Conservation (phyloP, 2,329 filamentous ascomycete species). For the Lachnellula hyalina region DNA sequence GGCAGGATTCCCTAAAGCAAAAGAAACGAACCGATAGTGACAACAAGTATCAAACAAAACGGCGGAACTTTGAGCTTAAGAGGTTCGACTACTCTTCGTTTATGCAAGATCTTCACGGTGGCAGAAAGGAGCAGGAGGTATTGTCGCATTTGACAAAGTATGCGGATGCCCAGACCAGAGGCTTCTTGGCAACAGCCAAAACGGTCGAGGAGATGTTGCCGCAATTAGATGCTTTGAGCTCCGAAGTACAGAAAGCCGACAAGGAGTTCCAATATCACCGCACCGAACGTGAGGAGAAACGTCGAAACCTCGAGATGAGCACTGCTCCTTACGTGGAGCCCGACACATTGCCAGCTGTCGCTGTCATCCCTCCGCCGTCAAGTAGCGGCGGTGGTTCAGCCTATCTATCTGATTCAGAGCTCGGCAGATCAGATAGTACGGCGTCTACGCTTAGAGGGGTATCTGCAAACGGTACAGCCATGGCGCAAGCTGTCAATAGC, state of each 20-base stretch:
- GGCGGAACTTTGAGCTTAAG: slow-evolving; percentile 92
- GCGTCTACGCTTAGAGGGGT: slow-evolving; percentile 59
- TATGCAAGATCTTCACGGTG: slow-evolving; percentile 98
- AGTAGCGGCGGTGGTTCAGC: slow-evolving; percentile 26
- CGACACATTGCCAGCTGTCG: slow-evolving; percentile 47
- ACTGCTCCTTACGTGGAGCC: slow-evolving; percentile 68
- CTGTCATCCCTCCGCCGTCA: slow-evolving; percentile 30
- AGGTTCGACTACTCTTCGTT: slow-evolving; percentile 98
- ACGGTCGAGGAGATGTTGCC: slow-evolving; percentile 83
- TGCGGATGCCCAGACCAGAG: slow-evolving; percentile 81
- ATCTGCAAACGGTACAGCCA: slow-evolving; percentile 37
- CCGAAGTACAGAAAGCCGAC: slow-evolving; percentile 86
- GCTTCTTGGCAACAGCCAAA: slow-evolving; percentile 76
- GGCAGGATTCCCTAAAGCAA: slow-evolving; percentile 91
- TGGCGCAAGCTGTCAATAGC: slow-evolving; percentile 29
- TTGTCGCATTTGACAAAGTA: slow-evolving; percentile 91
- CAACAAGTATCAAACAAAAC: slow-evolving; percentile 90
- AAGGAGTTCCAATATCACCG: slow-evolving; percentile 96
- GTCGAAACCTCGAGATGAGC: slow-evolving; percentile 82
- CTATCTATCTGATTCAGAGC: slow-evolving; percentile 59
- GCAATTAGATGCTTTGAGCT: slow-evolving; percentile 80
- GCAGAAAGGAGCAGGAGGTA: slow-evolving; percentile 97
- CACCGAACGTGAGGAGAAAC: slow-evolving; percentile 93
- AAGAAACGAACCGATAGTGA: slow-evolving; percentile 96
- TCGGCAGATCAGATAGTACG: slow-evolving; percentile 69